Conservation (phyloP, 345 rosid species). For the Erodium maritimum region DNA sequence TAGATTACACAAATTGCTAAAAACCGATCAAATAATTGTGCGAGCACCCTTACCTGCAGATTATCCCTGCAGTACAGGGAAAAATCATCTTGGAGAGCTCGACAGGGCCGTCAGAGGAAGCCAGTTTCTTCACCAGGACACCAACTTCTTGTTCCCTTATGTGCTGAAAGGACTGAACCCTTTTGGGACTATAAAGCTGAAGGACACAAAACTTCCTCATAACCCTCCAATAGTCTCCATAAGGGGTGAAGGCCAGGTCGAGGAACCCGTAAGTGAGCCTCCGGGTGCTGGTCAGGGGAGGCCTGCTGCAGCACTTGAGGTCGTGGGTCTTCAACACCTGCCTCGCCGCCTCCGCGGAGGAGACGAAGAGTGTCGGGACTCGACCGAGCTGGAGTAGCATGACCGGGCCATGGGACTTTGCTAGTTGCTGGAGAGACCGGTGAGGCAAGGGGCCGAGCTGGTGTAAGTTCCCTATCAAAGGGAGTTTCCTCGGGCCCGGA, state of each 20-base stretch:
- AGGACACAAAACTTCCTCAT: conserved; percentile 29
- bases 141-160: conserved; percentile 32
- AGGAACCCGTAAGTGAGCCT: conserved; percentile 22
- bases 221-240: conserved; percentile 32
- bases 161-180: conserved; percentile 25
- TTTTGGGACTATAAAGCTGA: conserved; percentile 24
- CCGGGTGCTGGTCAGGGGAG: too few species aligned
- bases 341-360: too few species aligned
- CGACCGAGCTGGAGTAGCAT: background rate
- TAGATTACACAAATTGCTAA: too few species aligned
- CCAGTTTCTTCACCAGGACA: too few species aligned
- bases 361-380: too few species aligned
- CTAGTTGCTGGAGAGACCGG: conserved; percentile 19
- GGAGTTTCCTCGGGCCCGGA: conserved; percentile 33
- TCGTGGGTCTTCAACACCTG: too few species aligned
- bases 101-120: background rate
- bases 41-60: too few species aligned
- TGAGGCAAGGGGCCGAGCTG: conserved; percentile 33
- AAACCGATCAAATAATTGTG: too few species aligned
- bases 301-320: too few species aligned
- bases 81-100: conserved; percentile 15
- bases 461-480: conserved; percentile 47
- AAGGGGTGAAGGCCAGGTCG: conserved; percentile 28
- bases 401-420: conserved; percentile 25
- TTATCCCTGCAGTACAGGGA: background rate